These are phyloP conservation scores for Clarireedia homoeocarpa DNA, from an alignment of 2,329 filamentous ascomycete species.

Conservation along the genomic window DNA sequence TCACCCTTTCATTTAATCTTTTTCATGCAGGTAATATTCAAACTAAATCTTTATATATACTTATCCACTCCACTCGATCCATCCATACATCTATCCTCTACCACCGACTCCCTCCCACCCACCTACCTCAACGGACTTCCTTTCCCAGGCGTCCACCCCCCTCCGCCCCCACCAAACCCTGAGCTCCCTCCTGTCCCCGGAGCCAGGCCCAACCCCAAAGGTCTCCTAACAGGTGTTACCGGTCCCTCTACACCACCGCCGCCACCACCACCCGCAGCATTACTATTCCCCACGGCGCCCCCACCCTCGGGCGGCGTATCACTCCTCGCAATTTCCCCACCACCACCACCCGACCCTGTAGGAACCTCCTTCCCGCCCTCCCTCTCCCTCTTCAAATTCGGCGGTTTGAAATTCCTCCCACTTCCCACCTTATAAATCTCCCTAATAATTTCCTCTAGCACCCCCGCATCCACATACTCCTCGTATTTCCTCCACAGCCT, in stretches of 20 bases:
- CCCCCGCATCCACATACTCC: conserved; percentile 78
- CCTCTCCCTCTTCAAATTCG: conserved; percentile 37
- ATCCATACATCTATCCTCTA: not conserved
- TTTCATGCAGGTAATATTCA: not conserved
- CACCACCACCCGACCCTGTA: conserved; percentile 31
- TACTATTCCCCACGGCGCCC: conserved; percentile 10
- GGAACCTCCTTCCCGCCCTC: conserved; percentile 28
- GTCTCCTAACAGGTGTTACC: conserved; percentile 7
- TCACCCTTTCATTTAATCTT: too few species aligned
- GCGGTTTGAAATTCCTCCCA: conserved; percentile 50
- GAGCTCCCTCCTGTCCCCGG: not conserved
- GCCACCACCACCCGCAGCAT: not conserved
- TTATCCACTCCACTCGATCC: not conserved
- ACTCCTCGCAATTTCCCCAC: conserved; percentile 37
- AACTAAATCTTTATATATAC: not conserved
- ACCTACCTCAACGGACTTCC: conserved; percentile 3
- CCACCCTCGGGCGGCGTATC: conserved; percentile 41
- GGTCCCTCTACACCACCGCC: not conserved
- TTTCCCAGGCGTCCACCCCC: conserved; percentile 4
- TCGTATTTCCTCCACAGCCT: conserved; percentile 84
- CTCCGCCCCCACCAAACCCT: conserved; percentile 4
- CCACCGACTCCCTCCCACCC: not conserved
- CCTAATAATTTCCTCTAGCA: conserved; percentile 74
- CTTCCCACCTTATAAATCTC: conserved; percentile 70
- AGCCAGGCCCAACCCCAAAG: not conserved